Evolutionary conservation across 192 early-diverging fungal species (phyloP), one percentile per base, ranked within the genome.

Genomic region (Rhizophagus sp.): DNA sequence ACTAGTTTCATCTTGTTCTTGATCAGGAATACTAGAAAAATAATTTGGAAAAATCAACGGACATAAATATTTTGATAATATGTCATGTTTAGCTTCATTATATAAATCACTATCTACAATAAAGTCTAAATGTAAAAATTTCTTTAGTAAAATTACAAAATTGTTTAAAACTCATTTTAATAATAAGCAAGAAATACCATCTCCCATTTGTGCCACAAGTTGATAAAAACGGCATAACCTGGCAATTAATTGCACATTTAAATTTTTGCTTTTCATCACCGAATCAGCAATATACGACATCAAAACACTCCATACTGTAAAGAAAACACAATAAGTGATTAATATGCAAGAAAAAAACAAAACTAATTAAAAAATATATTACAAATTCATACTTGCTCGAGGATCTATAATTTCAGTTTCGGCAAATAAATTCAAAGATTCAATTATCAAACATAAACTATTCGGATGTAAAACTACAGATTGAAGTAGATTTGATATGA

Each of bases 171-270:
- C 22, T 61, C 17, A 44, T n/a, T 36, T 34, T 4, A 15, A 66
- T 27, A 64, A 65, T 15, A 62, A 50, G 17, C 12, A 49, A 9
- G 30, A 64, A 63, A 47, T 85, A 90, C 89, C 87, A 76, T 90
- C 88, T 11, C 70, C 85, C 25, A 85, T 83, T 41, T 84, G 74
- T 27, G 83, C 89, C 4, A 85, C 87, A 44, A 89, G 80, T 25
- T 76, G 62, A 34, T 87, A 88, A 71, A 89, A 90, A 9, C 80
- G 77, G 44, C 89, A 90, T 81, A 90, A 81, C 27, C 80, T 75
- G 8, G 78, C 61, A 9, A 89, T 68, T 52, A 89, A 70, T 9
- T 74, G 66, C 12, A 62, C 19, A 24, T 69, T 44, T n/a, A 64
- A 30, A n/a, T 76, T 72, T 22, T 80, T 63, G 2, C 61, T 69